Evolutionary conservation across 768 basidiomycete genomes (phyloP), one percentile per base, ranked within the genome.

Genomic region (Lactifluus piperatus): DNA sequence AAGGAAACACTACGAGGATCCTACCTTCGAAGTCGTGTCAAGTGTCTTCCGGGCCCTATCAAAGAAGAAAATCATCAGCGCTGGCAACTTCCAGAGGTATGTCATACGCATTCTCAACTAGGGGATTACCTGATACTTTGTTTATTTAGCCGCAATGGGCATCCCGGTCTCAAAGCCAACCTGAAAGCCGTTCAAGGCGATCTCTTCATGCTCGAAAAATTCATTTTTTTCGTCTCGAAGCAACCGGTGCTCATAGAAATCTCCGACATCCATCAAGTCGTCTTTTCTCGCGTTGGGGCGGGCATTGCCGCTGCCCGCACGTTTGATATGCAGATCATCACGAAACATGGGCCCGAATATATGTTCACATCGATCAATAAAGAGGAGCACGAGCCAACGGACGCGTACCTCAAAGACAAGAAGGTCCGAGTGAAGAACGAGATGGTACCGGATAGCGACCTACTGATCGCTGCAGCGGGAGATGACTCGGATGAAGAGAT

Each of bases 121-220:
- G 14, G 9, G 13, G 13, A 24, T 18, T 46, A 47, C 24, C 49
- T 62, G 26, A 63, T 44, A 37, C 20, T 9, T 27, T 41, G 16
- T 30, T 4, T 14, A 18, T 51, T 10, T 63, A 95, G 93, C 65
- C 91, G 88, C 30, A 85, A 88, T 65, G 91, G 93, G 4, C 87
- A 93, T 64, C 87, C 90, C 16, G 91, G 92, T n/a, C 86, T 99
- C 75, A 98, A 98, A 75, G 93, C 92, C 66, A 97, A 97, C 71
- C 79, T 98, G 65, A 98, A 98, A 74, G 97, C 97, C 45, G 81
- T 89, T 4, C 93, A 95, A 72, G 97, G 97, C 60, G 94, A 97
- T 70, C 83, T 99, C 32, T 98, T 97, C 81, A 82, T 98, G 78
- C 85, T 99, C 63, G 97, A 98, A 68, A 97, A 97, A 81, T 91